Evolutionary conservation across 192 early-diverging fungal species (phyloP), one percentile per base, ranked within the genome.

Genomic region (Entomortierella beljakovae): DNA sequence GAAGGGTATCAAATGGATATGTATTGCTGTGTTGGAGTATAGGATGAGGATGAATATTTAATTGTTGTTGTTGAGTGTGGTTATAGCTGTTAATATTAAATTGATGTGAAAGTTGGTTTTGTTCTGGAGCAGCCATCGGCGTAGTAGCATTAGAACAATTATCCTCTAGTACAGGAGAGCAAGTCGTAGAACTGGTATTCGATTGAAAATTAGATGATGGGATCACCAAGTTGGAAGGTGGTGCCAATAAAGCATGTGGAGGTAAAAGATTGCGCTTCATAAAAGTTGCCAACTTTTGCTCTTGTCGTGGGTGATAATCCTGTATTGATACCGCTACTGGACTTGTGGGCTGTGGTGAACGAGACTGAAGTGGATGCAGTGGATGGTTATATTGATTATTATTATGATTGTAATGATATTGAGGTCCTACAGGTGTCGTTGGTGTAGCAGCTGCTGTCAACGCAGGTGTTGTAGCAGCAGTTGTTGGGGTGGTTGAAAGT

Each of bases 191-290:
- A 51, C 28, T 65, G 57, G 42, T 33, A 25, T 43, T 60, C 31
- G 49, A 54, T 7, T 33, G 22, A 16, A 32, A 61, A 10, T n/a
- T n/a, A n/a, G n/a, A n/a, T n/a, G n/a, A n/a, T n/a, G n/a, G n/a
- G n/a, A n/a, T n/a, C n/a, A n/a, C n/a, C n/a, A 55, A 52, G 23
- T 42, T 31, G 7, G 38, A 61, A 63, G 72, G 25, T 18, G 50
- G 57, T 5, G 75, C 60, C 31, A 31, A 31, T 22, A 79, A 57
- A 1, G 62, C 51, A 40, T 79, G 75, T 70, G 75, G 75, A 37
- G 75, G 75, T 37, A 79, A 61, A 51, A 79, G 67, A 51, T 70
- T 79, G 25, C 75, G 75, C 61, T 65, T 69, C 67, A 79, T 79
- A 46, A 79, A 79, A 55, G 62, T 57, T 38, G 75, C 75, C 48